Conservation (phyloP, 2,329 filamentous ascomycete genomes). For the Stachybotrys elegans region DNA sequence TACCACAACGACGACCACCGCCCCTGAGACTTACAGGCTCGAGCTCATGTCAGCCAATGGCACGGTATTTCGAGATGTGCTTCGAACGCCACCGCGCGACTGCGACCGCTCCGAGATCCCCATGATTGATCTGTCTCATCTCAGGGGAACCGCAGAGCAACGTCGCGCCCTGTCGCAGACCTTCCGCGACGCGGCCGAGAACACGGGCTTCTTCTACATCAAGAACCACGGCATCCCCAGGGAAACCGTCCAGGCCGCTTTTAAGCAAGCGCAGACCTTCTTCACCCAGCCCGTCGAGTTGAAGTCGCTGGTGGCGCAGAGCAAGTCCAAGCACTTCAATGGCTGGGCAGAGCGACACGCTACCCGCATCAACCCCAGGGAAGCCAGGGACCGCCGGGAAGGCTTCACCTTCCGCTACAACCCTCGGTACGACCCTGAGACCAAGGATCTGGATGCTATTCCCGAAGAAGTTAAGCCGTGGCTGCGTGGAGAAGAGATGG, state of each 20-base stretch:
- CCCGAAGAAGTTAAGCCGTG: constrained; percentile 35
- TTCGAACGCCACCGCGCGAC: constrained; percentile 1
- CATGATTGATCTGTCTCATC: constrained; percentile 43
- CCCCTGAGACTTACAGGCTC: background rate
- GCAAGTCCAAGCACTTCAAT: constrained; percentile 37
- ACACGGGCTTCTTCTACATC: constrained; percentile 52
- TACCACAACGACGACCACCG: background rate
- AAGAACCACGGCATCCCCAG: constrained; percentile 41
- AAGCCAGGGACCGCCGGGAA: constrained; percentile 46
- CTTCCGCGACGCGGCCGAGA: constrained; percentile 40
- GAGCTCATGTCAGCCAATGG: background rate
- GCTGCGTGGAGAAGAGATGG: constrained; percentile 43
- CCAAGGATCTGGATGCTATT: constrained; percentile 32
- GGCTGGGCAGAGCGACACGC: constrained; percentile 39
- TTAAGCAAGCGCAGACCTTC: constrained; percentile 34
- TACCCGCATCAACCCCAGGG: constrained; percentile 43
- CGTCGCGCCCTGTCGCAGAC: constrained; percentile 33
- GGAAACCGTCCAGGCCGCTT: constrained; percentile 21
- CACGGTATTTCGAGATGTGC: constrained; percentile 1
- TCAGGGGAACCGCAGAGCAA: constrained; percentile 29
- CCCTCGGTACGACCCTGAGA: constrained; percentile 44
- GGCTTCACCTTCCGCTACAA: constrained; percentile 48
- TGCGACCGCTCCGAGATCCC: constrained; percentile 39
- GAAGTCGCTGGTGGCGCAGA: constrained; percentile 33
- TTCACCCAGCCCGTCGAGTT: constrained; percentile 39